Conservation (phyloP, 2,329 filamentous ascomycete species). For the Aphanoascus verrucosus region DNA sequence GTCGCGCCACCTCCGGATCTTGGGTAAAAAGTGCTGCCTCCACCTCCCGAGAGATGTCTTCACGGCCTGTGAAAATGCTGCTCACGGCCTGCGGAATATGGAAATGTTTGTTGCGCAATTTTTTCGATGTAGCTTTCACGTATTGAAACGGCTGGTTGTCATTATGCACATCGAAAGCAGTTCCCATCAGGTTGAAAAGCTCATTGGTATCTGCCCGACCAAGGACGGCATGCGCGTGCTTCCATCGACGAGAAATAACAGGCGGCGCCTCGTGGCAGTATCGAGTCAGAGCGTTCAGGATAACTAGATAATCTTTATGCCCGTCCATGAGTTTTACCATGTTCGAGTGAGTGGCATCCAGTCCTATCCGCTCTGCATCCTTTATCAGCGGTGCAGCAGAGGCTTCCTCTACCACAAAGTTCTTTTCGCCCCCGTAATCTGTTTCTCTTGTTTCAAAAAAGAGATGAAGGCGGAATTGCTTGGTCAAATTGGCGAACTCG, state of each 20-base stretch:
- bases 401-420: conserved; percentile 25
- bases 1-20: conserved; percentile 5
- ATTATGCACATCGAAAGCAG: conserved; percentile 1
- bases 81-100: conserved; percentile 17
- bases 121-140: neutral
- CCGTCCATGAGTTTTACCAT: conserved; percentile 25
- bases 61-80: conserved; percentile 18
- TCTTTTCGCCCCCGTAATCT: conserved; percentile 25
- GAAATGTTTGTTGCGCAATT: conserved; percentile 18
- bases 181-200: neutral
- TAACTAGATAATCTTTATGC: conserved; percentile 18
- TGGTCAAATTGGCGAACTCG: conserved; percentile 30
- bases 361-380: conserved; percentile 28
- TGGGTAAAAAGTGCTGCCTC: conserved; percentile 11
- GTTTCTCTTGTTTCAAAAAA: conserved; percentile 35
- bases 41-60: conserved; percentile 11
- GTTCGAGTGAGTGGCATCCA: conserved; percentile 24
- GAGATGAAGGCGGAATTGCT: conserved; percentile 29
- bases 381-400: conserved; percentile 28
- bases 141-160: neutral
- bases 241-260: conserved; percentile 1
- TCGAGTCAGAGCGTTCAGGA: conserved; percentile 18
- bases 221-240: neutral
- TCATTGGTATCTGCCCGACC: neutral
- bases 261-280: conserved; percentile 5